A percentile compares a stretch with the other conserved stretches of the same genome.
Evolutionary conservation across 1,284 basidiomycete genomes (phyloP).

Genomic region (Boletellus sp.): DNA sequence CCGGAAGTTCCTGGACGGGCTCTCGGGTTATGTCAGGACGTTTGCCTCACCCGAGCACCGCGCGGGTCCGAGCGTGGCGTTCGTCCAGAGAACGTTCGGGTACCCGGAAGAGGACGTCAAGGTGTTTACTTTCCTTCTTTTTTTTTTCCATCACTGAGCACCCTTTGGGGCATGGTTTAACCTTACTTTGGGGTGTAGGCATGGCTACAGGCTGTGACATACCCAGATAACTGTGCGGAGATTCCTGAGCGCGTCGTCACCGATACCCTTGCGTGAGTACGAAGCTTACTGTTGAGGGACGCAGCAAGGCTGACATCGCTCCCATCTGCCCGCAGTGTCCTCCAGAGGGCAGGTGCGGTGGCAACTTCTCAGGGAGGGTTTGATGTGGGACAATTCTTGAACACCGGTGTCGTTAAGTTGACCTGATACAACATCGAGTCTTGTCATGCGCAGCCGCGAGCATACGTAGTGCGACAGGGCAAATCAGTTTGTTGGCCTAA

Average conservation of each 20-base stretch:
- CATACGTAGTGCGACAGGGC: neutral
- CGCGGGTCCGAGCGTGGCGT: conserved; percentile 63
- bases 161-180: neutral
- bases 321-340: conserved; percentile 15
- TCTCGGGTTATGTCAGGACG: conserved; percentile 61
- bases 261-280: conserved; percentile 65
- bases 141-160: neutral
- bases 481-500: neutral
- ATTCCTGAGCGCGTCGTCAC: conserved; percentile 63
- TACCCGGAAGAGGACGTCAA: conserved; percentile 79
- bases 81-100: conserved; percentile 75
- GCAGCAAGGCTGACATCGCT: neutral
- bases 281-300: neutral
- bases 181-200: conserved; percentile 41
- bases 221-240: conserved; percentile 62
- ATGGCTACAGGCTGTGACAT: conserved; percentile 80
- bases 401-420: conserved; percentile 13
- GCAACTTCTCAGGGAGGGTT: conserved; percentile 14
- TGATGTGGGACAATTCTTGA: conserved; percentile 19
- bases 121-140: conserved; percentile 33
- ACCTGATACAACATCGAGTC: conserved; percentile 7
- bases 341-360: conserved; percentile 28
- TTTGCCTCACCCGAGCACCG: conserved; percentile 70
- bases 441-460: neutral
- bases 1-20: conserved; percentile 57